Percentiles rank a stretch among this genome's conserved stretches.
phyloP scores from a whole-genome alignment of 176 grass and related monocot species.

The Neostapfia colusana region DNA sequence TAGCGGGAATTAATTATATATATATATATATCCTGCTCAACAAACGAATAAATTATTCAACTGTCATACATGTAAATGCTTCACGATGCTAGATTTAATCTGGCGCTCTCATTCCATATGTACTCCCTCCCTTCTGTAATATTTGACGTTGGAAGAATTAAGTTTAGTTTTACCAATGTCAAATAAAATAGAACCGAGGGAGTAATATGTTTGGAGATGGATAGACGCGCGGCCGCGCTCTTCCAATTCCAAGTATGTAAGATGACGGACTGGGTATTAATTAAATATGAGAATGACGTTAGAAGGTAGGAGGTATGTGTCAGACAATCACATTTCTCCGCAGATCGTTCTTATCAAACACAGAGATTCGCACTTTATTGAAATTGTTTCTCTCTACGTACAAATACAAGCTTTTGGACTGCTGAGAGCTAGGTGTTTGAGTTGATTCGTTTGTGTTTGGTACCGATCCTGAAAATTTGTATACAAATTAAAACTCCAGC shows the following conservation, averaged over 20 bases:
- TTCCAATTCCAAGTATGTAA: background rate
- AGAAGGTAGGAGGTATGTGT: constrained; percentile 40
- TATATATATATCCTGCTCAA: background rate
- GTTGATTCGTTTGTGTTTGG: background rate
- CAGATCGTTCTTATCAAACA: constrained; percentile 26
- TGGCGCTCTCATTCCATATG: background rate
- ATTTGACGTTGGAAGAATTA: no score
- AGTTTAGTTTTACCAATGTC: no score
- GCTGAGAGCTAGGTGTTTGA: background rate
- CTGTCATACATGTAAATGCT: background rate
- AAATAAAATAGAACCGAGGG: no score
- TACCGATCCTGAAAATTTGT: background rate
- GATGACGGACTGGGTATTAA: constrained; percentile 7
- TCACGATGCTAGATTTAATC: background rate
- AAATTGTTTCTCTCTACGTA: background rate
- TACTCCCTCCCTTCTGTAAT: no score
- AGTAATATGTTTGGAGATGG: background rate
- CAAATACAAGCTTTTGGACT: background rate
- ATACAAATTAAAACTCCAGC: background rate
- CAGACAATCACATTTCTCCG: constrained; percentile 10
- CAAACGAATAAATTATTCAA: background rate
- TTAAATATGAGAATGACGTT: constrained; percentile 28
- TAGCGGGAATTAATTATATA: no score
- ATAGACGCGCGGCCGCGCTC: background rate
- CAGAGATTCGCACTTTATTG: background rate